phyloP scores from a whole-genome alignment of 345 rosid genomes.

The Citrus hindsii region DNA sequence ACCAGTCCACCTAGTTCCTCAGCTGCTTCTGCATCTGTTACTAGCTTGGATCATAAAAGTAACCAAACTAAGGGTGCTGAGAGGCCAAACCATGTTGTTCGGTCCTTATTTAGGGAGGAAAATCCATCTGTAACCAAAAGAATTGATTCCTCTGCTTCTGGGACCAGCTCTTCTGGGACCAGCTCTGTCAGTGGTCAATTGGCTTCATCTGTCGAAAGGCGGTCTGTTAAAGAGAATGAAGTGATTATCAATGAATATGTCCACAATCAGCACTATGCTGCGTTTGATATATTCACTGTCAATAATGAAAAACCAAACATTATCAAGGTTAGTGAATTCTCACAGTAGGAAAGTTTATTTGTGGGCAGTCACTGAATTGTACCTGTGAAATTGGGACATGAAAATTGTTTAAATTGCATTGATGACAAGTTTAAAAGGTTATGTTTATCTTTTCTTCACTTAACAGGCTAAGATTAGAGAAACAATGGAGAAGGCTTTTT shows the following conservation, averaged over 20 bases:
- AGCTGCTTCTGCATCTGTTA: conserved; percentile 25
- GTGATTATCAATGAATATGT: conserved; percentile 69
- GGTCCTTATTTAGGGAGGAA: conserved; percentile 71
- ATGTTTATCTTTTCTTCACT: not conserved
- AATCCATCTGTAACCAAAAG: conserved; percentile 27
- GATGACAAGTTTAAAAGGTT: not conserved
- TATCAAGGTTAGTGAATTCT: conserved; percentile 55
- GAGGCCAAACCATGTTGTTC: conserved; percentile 54
- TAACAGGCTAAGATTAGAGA: conserved; percentile 65
- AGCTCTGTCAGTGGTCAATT: conserved; percentile 23
- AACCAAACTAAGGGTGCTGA: conserved; percentile 24
- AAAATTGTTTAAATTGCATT: not conserved
- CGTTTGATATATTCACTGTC: conserved; percentile 36
- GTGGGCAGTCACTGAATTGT: not conserved
- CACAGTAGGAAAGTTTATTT: too few relatives aligned
- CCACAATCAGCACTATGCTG: conserved; percentile 45
- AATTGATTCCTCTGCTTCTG: conserved; percentile 30
- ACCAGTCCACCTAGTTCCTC: conserved; percentile 37
- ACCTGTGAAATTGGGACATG: not conserved
- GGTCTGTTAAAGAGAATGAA: conserved; percentile 58
- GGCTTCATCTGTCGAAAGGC: conserved; percentile 28
- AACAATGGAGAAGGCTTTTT: conserved; percentile 86
- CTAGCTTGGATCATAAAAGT: conserved; percentile 25
- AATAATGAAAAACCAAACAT: conserved; percentile 37
- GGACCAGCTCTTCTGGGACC: conserved; percentile 22